These are phyloP conservation scores for Wallacemonas collosoma DNA, from an alignment of 208 protist genomes.

Conservation along the genomic window DNA sequence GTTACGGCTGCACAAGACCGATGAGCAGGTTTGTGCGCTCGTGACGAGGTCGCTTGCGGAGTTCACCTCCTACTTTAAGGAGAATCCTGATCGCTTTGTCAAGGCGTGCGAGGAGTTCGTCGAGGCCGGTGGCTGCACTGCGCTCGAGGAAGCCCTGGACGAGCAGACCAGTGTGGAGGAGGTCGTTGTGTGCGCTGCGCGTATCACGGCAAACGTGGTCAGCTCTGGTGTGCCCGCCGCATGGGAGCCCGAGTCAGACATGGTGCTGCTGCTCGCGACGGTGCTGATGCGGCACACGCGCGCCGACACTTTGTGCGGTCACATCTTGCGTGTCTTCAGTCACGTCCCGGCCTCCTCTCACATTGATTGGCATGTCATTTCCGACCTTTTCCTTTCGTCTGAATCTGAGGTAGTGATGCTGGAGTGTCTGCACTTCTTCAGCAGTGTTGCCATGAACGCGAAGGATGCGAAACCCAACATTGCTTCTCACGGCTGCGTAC, in stretches of 20 bases:
- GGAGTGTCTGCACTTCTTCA: slow-evolving; percentile 82
- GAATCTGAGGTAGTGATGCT: slow-evolving; percentile 66
- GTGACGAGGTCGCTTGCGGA: slow-evolving; percentile 75
- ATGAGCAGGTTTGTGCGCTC: slow-evolving; percentile 51
- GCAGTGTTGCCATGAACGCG: slow-evolving; percentile 80
- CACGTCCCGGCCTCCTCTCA: slow-evolving; percentile 75
- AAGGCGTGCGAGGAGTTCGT: slow-evolving; percentile 69
- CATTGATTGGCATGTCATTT: slow-evolving; percentile 76
- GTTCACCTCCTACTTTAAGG: slow-evolving; percentile 85
- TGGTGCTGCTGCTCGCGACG: slow-evolving; percentile 70
- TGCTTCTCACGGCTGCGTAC: slow-evolving; percentile 73
- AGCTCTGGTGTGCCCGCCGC: slow-evolving; percentile 59
- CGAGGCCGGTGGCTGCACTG: slow-evolving; percentile 63
- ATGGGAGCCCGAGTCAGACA: slow-evolving; percentile 54
- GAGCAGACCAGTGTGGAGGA: slow-evolving; percentile 76
- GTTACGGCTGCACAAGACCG: slow-evolving; percentile 51
- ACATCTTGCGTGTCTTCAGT: slow-evolving; percentile 82
- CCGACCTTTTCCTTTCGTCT: slow-evolving; percentile 60
- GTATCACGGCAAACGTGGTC: slow-evolving; percentile 78
- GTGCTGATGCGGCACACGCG: slow-evolving; percentile 60
- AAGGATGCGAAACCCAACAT: slow-evolving; percentile 86
- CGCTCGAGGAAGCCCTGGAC: slow-evolving; percentile 67
- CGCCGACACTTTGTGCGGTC: slow-evolving; percentile 69
- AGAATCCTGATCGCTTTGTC: slow-evolving; percentile 74
- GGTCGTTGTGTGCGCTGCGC: slow-evolving; percentile 60